Base-by-base conservation (phyloP, 2,329 filamentous ascomycete genomes). In the Microdochium trichocladiopsis region DNA sequence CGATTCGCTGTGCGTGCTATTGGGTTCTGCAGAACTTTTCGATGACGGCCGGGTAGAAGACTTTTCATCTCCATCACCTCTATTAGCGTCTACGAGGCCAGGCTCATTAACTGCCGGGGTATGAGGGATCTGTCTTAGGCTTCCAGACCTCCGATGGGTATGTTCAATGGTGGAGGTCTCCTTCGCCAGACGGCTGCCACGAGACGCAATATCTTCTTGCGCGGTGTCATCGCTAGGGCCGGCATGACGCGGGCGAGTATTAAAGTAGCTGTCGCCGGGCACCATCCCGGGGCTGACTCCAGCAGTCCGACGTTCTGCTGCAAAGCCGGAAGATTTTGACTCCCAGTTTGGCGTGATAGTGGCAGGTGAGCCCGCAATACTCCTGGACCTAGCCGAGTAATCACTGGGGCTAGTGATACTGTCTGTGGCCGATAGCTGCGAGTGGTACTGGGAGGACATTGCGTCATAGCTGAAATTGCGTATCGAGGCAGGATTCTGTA, bases 381-480 rank as follows among this genome's bases (percentile, higher is more conserved):
- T 94, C 58, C 82, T 85, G 1, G 88, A 89, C 6, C 87, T 78
- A 11, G 78, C 82, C 10, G 90, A 93, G 63, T 88, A 90, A 58
- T 95, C 92, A 58, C 90, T 95, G 1, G 90, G 90, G 59, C 91
- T 96, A 0, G 90, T 93, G 47, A 95, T 82, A 64, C 89, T 95
- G 22, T 79, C 82, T 10, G 73, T 72, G 2, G 74, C 56, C 1
- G 79, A 82, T 21, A 67, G 71, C 53, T 75, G 75, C 11, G 72
- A 68, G 14, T 65, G 53, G 2, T 76, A 75, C 6, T 75, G 75
- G 3, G 71, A 59, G 68, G 41, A 45, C 41, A 45, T 18, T 18
- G 12, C 12, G 18, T 45, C 41, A 18, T 45, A 45, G 21, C 18
- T 23, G 41, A 22, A 8, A 18, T 23, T 23, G 21, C 41, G 48